These are phyloP conservation scores for Neurospora discreta DNA, from an alignment of 495 filamentous ascomycete genomes.

Conservation along the genomic window DNA sequence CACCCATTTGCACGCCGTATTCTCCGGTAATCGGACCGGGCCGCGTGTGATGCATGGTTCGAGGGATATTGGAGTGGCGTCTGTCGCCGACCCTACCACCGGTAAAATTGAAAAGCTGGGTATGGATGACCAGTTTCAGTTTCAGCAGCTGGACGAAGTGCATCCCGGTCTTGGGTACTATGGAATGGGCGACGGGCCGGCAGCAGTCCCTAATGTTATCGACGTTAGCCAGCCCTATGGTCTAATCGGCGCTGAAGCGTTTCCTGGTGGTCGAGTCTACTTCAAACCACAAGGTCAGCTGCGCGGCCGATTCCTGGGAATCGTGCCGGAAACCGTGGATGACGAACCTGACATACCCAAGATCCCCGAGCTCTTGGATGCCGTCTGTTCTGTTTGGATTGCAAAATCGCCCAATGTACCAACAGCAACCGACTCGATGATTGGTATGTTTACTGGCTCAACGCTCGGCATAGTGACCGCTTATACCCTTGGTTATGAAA, in stretches of 20 bases:
- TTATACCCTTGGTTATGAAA: constrained; percentile 64
- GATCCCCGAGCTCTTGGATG: constrained; percentile 47
- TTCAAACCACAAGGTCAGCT: constrained; percentile 65
- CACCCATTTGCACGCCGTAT: constrained; percentile 65
- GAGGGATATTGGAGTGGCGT: constrained; percentile 60
- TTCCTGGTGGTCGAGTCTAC: constrained; percentile 65
- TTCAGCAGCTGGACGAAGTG: constrained; percentile 64
- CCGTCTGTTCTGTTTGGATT: constrained; percentile 78
- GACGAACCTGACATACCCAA: constrained; percentile 59
- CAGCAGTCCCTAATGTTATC: constrained; percentile 73
- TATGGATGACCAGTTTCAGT: constrained; percentile 57
- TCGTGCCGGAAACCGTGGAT: constrained; percentile 34
- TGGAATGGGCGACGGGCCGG: constrained; percentile 64
- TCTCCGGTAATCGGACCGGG: constrained; percentile 53
- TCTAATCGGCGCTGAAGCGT: constrained; percentile 74
- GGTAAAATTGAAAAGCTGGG: constrained; percentile 82
- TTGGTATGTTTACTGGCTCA: constrained; percentile 77
- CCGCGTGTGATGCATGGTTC: constrained; percentile 75
- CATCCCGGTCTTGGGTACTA: constrained; percentile 64
- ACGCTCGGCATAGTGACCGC: constrained; percentile 76
- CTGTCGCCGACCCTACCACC: constrained; percentile 60
- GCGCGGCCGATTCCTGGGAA: constrained; percentile 61
- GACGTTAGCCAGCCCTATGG: constrained; percentile 79
- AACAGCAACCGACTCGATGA: constrained; percentile 59
- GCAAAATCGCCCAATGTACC: constrained; percentile 68